Conservation (phyloP, 2,329 filamentous ascomycete species). For the Sarocladium brachiariae region DNA sequence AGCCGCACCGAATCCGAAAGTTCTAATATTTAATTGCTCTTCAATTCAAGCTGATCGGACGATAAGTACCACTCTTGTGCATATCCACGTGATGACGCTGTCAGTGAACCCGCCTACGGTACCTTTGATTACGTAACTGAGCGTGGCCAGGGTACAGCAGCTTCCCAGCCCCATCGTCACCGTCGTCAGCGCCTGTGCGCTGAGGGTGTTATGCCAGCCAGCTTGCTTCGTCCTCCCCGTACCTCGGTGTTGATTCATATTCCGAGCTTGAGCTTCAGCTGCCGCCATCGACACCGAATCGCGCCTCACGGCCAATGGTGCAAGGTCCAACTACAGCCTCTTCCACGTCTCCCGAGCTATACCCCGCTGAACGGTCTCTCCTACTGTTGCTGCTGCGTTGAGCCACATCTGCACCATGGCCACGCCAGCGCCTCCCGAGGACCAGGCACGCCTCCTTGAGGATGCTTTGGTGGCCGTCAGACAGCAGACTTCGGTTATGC, state of each 20-base stretch:
- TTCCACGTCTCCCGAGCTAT: conserved; percentile 19
- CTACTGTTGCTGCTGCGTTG: background rate
- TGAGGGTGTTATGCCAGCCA: conserved; percentile 3
- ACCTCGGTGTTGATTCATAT: background rate
- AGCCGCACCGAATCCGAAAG: too few species aligned
- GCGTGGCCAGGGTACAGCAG: background rate
- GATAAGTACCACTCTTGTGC: too few species aligned
- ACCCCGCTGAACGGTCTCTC: conserved; percentile 22
- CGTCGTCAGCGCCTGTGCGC: conserved; percentile 6
- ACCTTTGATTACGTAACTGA: conserved; percentile 6
- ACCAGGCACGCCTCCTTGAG: conserved; percentile 88
- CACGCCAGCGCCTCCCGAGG: conserved; percentile 60
- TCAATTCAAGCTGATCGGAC: too few species aligned
- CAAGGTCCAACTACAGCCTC: background rate
- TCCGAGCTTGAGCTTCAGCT: background rate
- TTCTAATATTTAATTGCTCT: too few species aligned
- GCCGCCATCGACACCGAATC: background rate
- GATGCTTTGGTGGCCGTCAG: conserved; percentile 94
- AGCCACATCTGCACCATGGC: conserved; percentile 31
- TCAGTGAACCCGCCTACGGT: background rate
- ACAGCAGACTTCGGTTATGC: conserved; percentile 95
- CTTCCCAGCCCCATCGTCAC: conserved; percentile 9
- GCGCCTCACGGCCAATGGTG: background rate
- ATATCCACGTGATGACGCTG: conserved; percentile 2
- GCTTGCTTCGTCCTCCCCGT: conserved; percentile 5